Base-by-base conservation (phyloP, 768 basidiomycete species). In the Coprinopsis marcescibilis region DNA sequence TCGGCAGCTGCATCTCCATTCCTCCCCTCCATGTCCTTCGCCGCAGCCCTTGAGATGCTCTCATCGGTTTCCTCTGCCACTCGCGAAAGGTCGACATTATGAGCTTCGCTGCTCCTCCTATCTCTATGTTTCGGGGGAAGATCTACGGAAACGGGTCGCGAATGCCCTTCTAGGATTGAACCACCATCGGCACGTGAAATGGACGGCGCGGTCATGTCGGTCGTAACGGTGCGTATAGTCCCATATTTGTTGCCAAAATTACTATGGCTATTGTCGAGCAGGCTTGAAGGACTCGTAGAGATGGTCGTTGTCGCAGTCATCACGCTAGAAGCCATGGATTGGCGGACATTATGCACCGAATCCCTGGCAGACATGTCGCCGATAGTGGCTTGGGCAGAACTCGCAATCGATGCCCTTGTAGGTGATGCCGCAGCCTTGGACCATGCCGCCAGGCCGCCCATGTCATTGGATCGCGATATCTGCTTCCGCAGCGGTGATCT, bases 211-310 rank as follows among this genome's bases (percentile, higher is more conserved):
- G 88, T 91, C 50, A 83, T 72, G 52, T 89, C 88, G 24, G 89
- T 91, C 25, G 81, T 88, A 50, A 83, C 70, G n/a, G 89, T 89
- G 56, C 85, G 73, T 51, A 90, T 79, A 10, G 89, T 91, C 33
- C 81, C 85, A 62, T 80, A 90, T 59, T 78, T 83, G 58, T 77
- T 81, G 52, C 70, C 68, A 12, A 45, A 44, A 30, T 51, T 52
- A 17, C 64, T 68, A 45, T 67, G 66, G 47, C 65, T 66, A 43
- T 66, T 64, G 58, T 85, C 83, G 44, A 85, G 67, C 48, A 85
- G 64, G 52, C 83, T 85, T 43, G 85, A 85, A 57, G 78, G 71
- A 21, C 64, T 64, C 20, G 76, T 76, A 37, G 69, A 66, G 25
- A 64, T 55, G n/a, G 68, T 67, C 30, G 68, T 67, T 43, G 60